A percentile compares a stretch with the other conserved stretches of the same genome.
These are phyloP conservation scores for Astrocystis sublimbata DNA, from an alignment of 495 filamentous ascomycete species.

Conservation along the genomic window DNA sequence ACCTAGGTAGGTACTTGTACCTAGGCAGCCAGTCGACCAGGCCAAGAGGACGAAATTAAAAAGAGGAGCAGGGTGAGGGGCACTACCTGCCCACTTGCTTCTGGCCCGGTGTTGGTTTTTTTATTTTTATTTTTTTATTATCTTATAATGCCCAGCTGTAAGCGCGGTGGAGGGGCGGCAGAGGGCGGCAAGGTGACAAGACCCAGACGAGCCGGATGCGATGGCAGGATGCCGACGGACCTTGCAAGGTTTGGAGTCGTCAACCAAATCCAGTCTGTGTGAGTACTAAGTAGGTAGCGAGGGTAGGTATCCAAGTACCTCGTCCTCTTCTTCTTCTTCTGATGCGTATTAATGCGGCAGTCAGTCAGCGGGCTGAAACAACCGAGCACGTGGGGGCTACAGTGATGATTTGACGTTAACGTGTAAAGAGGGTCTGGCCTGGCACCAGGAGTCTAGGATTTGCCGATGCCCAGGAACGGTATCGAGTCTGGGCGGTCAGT, in stretches of 20 bases:
- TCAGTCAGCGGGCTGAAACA: neutral
- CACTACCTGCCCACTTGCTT: constrained; percentile 1
- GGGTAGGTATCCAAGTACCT: no score
- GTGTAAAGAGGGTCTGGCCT: neutral
- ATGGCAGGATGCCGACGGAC: neutral
- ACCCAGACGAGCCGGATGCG: neutral
- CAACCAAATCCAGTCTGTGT: no score
- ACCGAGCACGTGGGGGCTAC: neutral
- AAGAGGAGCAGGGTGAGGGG: constrained; percentile 5
- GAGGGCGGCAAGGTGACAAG: neutral
- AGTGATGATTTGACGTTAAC: neutral
- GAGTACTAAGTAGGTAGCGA: neutral
- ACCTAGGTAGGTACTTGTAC: no score
- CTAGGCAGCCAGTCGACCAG: neutral
- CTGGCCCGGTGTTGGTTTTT: neutral
- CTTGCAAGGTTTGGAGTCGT: no score
- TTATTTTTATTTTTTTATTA: no score
- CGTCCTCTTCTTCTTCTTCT: no score
- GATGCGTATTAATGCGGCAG: neutral
- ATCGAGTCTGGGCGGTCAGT: constrained; percentile 17
- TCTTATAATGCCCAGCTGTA: no score
- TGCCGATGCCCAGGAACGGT: neutral
- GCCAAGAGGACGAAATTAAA: neutral
- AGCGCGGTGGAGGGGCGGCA: no score
- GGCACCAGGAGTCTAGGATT: no score